Evolutionary conservation across 2,329 filamentous ascomycete species (phyloP).

Genomic region (Alternaria gansuensis): DNA sequence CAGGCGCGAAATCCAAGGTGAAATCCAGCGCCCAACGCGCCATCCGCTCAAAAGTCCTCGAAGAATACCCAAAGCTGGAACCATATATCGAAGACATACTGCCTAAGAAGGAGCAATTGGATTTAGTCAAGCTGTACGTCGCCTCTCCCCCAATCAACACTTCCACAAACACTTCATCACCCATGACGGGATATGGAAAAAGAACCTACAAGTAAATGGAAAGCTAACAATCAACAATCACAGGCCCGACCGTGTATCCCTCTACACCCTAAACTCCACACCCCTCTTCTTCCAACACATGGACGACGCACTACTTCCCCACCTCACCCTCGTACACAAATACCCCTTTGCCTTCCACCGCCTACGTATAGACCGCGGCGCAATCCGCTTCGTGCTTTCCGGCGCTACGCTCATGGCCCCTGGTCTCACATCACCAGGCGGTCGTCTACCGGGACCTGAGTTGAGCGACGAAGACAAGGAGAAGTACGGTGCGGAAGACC

Average conservation of each 20-base stretch:
- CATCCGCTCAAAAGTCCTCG: constrained; percentile 81
- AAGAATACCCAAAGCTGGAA: constrained; percentile 84
- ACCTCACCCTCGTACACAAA: constrained; percentile 87
- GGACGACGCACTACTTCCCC: constrained; percentile 80
- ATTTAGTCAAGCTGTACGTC: constrained; percentile 81
- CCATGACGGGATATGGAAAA: neutral
- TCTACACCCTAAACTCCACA: constrained; percentile 80
- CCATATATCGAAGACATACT: constrained; percentile 93
- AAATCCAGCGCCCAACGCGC: constrained; percentile 94
- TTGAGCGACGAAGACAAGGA: constrained; percentile 51
- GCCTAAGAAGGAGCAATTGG: constrained; percentile 91
- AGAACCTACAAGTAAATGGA: neutral
- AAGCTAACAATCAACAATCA: constrained; percentile 17
- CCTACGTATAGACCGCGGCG: constrained; percentile 91
- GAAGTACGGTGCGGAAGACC: constrained; percentile 67
- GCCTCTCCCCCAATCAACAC: neutral
- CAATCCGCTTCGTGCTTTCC: constrained; percentile 93
- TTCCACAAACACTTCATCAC: neutral
- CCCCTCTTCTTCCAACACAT: constrained; percentile 93
- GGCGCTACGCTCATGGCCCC: constrained; percentile 97
- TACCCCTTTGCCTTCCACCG: constrained; percentile 86
- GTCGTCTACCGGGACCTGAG: constrained; percentile 71
- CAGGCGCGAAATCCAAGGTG: constrained; percentile 89
- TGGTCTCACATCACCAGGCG: constrained; percentile 84
- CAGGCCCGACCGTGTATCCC: constrained; percentile 82